These are phyloP conservation scores for Chamaecrista fasciculata DNA, from an alignment of 306 rosid genomes.

Conservation along the genomic window DNA sequence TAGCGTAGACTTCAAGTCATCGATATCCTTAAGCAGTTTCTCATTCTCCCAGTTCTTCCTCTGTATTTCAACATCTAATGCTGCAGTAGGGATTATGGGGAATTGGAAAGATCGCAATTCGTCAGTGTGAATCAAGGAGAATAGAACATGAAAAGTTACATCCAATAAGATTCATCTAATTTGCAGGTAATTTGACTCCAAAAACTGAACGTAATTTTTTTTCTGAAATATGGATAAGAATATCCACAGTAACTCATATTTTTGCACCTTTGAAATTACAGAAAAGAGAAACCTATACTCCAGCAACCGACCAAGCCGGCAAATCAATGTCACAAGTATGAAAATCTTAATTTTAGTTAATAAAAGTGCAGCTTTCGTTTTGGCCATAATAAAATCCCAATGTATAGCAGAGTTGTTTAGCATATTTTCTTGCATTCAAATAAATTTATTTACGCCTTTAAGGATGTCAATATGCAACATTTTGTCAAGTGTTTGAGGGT, in stretches of 20 bases:
- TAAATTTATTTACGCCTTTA: background rate
- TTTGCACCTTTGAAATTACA: background rate
- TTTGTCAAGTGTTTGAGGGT: background rate
- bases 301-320: background rate
- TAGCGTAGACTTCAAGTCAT: constrained; percentile 47
- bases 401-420: background rate
- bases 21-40: constrained; percentile 55
- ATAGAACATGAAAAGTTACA: background rate
- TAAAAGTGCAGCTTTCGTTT: background rate
- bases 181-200: background rate
- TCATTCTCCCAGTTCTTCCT: constrained; percentile 52
- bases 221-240: background rate
- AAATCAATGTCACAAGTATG: background rate
- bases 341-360: background rate
- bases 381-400: background rate
- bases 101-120: constrained; percentile 27
- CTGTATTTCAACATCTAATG: constrained; percentile 50
- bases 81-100: constrained; percentile 41
- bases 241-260: background rate
- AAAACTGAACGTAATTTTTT: background rate
- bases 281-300: background rate
- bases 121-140: constrained; percentile 10
- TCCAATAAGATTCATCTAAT: background rate
- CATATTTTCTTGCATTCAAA: background rate
- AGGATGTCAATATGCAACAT: background rate